Percentiles rank a stretch among this genome's conserved stretches.
These are phyloP conservation scores for Cydonia oblonga DNA, from an alignment of 331 rosid species.

Conservation along the genomic window DNA sequence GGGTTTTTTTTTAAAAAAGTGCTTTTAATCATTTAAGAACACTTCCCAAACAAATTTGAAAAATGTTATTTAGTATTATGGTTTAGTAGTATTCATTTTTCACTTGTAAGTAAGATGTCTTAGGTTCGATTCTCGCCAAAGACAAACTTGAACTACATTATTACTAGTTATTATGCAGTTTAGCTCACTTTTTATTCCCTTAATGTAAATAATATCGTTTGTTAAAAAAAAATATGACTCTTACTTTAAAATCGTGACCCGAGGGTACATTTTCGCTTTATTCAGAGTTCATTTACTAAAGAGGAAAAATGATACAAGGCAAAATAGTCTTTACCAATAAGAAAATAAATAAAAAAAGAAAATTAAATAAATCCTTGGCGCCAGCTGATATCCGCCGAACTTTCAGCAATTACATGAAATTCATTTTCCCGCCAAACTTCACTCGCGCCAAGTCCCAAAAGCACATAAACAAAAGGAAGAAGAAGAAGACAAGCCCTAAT, in stretches of 20 bases:
- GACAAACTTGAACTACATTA: accelerated
- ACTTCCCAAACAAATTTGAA: accelerated
- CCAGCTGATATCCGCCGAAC: slow-evolving; percentile 2
- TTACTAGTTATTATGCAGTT: no score
- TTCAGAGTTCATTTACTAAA: no score
- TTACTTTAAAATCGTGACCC: no score
- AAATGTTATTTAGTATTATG: no score
- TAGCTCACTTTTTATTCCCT: accelerated
- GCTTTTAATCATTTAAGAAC: no score
- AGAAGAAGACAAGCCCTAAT: neutral
- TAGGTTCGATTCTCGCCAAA: accelerated
- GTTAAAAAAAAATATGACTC: no score
- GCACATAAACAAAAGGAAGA: neutral
- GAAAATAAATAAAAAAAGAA: no score
- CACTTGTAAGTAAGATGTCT: accelerated
- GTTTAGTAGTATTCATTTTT: accelerated
- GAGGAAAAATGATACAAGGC: no score
- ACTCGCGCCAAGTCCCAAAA: slow-evolving; percentile 9
- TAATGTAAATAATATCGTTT: no score
- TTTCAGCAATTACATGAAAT: neutral
- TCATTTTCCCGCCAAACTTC: slow-evolving; percentile 27
- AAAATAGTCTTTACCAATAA: no score
- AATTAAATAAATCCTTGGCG: neutral
- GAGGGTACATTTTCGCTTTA: no score
- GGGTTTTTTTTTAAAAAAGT: no score